Evolutionary conservation across 2,329 filamentous ascomycete genomes (phyloP), one percentile per base, ranked within the genome.

Genomic region (Pseudocercospora fijiensis): DNA sequence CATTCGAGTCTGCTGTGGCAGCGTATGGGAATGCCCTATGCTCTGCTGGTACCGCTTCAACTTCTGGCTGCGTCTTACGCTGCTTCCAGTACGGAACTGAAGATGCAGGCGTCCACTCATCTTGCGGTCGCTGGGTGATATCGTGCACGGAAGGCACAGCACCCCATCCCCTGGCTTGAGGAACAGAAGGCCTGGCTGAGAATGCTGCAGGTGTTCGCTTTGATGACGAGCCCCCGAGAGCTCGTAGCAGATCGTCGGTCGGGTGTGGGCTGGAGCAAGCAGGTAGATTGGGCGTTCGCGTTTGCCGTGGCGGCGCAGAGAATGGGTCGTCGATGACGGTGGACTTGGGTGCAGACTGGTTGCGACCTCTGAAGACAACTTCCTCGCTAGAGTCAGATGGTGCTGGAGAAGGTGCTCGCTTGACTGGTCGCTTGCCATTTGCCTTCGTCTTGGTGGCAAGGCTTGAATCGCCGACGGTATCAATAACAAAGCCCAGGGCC

Each of bases 351-450:
- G 53, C 53, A n/a, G 53, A 18, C 28, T 41, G 53, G 53, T 66
- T 71, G 26, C 87, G 81, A 43, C 87, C 87, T 63, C 80, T 83
- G 73, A 90, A 91, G 0, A 91, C 71, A 4, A 91, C 80, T 67
- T 96, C 91, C 55, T 90, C 90, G 71, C 88, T 90, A 0, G 89
- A 90, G 67, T 86, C 82, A 0, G 83, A 83, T 6, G 73, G 71
- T 1, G 78, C 77, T 16, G 78, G 78, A 4, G 79, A 80, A 1
- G 78, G 71, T 41, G 73, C 76, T 8, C 78, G 78, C 51, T 76
- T 73, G 0, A 69, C 28, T 18, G 73, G 62, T 11, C 53, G 49
- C 63, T 69, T 70, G 57, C 59, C 63, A 11, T 60, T 60, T n/a
- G 62, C 62, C 24, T 66, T 66, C 3, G 56, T 41, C 11, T 58